Evolutionary conservation across 495 filamentous ascomycete species (phyloP).

Genomic region (Tuber melanosporum): DNA sequence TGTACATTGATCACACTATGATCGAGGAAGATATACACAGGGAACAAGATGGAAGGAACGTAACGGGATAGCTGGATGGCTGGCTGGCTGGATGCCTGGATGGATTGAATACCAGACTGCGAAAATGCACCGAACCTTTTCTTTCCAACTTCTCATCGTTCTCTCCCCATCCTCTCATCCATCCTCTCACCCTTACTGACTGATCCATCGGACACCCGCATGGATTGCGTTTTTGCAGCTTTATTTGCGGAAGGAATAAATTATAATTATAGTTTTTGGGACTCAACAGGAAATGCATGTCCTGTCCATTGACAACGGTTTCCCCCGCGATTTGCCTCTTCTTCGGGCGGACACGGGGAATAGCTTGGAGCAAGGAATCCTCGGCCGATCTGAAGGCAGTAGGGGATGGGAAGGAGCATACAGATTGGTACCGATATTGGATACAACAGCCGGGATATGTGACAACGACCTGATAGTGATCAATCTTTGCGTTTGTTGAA

Average conservation of each 20-base stretch:
- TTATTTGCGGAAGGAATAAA: neutral
- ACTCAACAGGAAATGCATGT: neutral
- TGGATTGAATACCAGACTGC: constrained; percentile 1
- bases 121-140: neutral
- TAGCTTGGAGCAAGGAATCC: neutral
- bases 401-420: neutral
- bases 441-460: neutral
- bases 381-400: neutral
- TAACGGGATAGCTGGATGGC: neutral
- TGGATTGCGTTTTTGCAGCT: neutral
- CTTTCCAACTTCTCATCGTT: neutral
- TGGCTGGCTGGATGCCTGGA: neutral
- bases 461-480: neutral
- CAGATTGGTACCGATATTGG: neutral
- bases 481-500: neutral
- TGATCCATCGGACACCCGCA: neutral
- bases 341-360: neutral
- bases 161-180: neutral
- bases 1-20: neutral
- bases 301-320: neutral
- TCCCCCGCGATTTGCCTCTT: neutral
- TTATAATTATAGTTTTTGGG: neutral
- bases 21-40: neutral
- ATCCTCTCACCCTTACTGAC: neutral
- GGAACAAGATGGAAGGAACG: neutral